Evolutionary conservation across 257 asterid genomes (phyloP), one percentile per base, ranked within the genome.

Genomic region (Solanum chiquidenum): DNA sequence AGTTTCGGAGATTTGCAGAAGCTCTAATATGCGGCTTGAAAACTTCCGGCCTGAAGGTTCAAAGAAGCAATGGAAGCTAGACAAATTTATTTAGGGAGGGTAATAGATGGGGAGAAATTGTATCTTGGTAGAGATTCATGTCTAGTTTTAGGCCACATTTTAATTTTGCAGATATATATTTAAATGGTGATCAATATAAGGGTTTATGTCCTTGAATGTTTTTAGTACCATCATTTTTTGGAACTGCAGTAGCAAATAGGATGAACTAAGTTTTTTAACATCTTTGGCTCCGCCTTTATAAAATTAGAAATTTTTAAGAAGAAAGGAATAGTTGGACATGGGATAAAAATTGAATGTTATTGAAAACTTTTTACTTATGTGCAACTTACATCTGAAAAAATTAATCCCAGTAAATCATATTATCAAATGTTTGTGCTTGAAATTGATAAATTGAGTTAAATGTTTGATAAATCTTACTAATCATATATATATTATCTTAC

Each of bases 41-140:
- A 64, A 75, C 84, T 92, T 92, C 89, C 82, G 90, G 80, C 91
- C 94, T 25, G 90, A 90, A 75, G 91, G 92, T 89, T 83, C 92
- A 38, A 89, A 76, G 83, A 92, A 90, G 91, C 44, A 90, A 35
- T 88, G 73, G 87, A 92, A 90, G 85, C 84, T 92, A 86, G 93
- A 90, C 87, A 91, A 91, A 85, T 92, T 92, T 66, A 90, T 91
- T 83, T 91, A 87, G 89, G 82, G 74, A 46, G 55, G 64, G 23
- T 83, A 62, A 71, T 38, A 82, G 76, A 64, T 29, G 38, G 38
- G 76, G 42, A 86, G 84, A 83, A 58, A 33, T 66, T 83, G 88
- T 83, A 85, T 84, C 85, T 83, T 83, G 83, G 90, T 88, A 87
- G 89, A 68, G 84, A 66, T 89, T 87, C 88, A 62, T 86, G 86